Percentiles rank a stretch among this genome's conserved stretches.
These are phyloP conservation scores for Ophiocordyceps polyrhachis-furcata DNA, from an alignment of 2,329 filamentous ascomycete genomes.

Conservation along the genomic window DNA sequence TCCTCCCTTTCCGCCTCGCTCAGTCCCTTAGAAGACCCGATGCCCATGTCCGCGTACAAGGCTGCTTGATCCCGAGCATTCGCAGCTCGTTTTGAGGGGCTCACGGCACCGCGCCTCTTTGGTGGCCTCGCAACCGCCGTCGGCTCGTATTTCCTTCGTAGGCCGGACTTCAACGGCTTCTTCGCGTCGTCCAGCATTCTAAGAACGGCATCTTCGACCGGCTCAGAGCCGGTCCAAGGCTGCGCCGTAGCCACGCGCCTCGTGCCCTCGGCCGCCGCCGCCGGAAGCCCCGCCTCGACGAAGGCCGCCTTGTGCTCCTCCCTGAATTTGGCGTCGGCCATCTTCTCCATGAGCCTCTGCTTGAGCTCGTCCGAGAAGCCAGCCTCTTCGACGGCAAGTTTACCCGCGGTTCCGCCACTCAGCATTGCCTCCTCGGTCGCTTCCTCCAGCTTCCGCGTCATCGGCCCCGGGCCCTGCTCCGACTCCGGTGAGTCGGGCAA, in stretches of 20 bases:
- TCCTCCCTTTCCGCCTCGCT: conserved; percentile 56
- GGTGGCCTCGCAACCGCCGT: conserved; percentile 34
- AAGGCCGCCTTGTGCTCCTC: conserved; percentile 30
- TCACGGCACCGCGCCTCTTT: conserved; percentile 18
- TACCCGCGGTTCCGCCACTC: conserved; percentile 39
- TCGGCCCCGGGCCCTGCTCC: conserved; percentile 16
- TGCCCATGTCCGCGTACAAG: conserved; percentile 29
- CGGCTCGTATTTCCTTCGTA: conserved; percentile 27
- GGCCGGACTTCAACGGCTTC: conserved; percentile 41
- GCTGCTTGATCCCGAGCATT: conserved; percentile 37
- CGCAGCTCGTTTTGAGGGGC: conserved; percentile 27
- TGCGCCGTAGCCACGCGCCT: conserved; percentile 46
- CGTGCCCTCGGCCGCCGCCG: conserved; percentile 48
- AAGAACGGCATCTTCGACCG: conserved; percentile 53
- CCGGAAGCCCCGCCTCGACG: conserved; percentile 25
- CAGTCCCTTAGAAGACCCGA: conserved; percentile 31
- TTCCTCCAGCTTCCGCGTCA: conserved; percentile 39
- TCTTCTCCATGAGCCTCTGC: conserved; percentile 33
- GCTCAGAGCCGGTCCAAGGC: conserved; percentile 67
- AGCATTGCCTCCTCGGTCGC: conserved; percentile 44
- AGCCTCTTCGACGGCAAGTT: conserved; percentile 39
- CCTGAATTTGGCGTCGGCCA: conserved; percentile 35
- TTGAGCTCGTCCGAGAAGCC: conserved; percentile 48
- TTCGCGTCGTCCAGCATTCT: conserved; percentile 71
- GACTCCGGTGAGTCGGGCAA: conserved; percentile 3